phyloP scores from a whole-genome alignment of 768 basidiomycete species.

The Chalciporus chontae region DNA sequence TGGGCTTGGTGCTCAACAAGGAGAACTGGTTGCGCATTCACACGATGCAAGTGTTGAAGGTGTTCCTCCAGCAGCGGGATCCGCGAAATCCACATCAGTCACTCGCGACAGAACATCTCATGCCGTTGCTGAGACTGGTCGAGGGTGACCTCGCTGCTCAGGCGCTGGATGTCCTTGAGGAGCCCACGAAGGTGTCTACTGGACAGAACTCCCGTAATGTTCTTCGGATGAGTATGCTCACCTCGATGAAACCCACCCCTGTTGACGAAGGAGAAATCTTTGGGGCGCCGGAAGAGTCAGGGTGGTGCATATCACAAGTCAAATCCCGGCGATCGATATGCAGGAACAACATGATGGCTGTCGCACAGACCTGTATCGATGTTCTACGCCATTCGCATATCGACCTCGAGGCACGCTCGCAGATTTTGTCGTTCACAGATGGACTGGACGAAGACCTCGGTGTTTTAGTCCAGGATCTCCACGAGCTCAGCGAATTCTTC shows the following conservation, averaged over 20 bases:
- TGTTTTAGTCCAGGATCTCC: constrained; percentile 73
- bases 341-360: constrained; percentile 75
- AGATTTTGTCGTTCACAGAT: constrained; percentile 33
- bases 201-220: constrained; percentile 80
- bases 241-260: constrained; percentile 41
- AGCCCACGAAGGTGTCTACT: constrained; percentile 76
- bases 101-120: constrained; percentile 82
- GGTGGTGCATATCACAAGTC: constrained; percentile 80
- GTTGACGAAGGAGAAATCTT: constrained; percentile 70
- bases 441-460: constrained; percentile 63
- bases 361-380: constrained; percentile 80
- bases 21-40: constrained; percentile 80
- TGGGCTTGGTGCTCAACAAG: constrained; percentile 81
- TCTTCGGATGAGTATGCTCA: constrained; percentile 88
- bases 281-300: constrained; percentile 76
- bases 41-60: constrained; percentile 83
- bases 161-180: constrained; percentile 91
- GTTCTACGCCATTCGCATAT: constrained; percentile 67
- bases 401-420: constrained; percentile 60
- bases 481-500: constrained; percentile 74
- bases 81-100: constrained; percentile 68
- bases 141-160: constrained; percentile 81
- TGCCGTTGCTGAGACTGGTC: constrained; percentile 87
- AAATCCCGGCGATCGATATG: constrained; percentile 60
- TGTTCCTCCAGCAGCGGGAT: constrained; percentile 83